Percentiles rank a stretch among this genome's conserved stretches.
Conservation (phyloP, 495 filamentous ascomycete species). For the Aspergillus conjunctus region DNA sequence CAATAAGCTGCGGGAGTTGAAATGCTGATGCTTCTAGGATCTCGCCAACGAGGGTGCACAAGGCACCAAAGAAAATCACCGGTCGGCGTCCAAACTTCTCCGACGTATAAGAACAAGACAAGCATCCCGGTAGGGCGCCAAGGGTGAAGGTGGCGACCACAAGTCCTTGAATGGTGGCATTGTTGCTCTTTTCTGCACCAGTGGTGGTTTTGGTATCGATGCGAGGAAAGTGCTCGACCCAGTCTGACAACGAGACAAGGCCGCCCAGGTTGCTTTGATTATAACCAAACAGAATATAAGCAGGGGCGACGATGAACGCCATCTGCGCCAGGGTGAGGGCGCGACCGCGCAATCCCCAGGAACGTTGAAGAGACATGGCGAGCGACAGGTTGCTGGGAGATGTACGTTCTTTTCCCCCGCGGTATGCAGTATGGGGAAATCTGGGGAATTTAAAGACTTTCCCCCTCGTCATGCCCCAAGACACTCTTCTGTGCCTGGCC, state of each 20-base stretch:
- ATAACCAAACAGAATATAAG: constrained; percentile 30
- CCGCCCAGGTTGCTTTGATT: constrained; percentile 28
- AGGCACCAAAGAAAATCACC: constrained; percentile 51
- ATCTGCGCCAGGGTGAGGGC: constrained; percentile 21
- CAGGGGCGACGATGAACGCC: constrained; percentile 27
- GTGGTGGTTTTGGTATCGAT: constrained; percentile 46
- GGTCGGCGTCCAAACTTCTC: constrained; percentile 53
- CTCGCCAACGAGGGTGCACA: constrained; percentile 57
- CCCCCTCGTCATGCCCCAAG: not conserved
- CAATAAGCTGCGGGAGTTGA: constrained; percentile 57
- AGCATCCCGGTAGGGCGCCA: constrained; percentile 30
- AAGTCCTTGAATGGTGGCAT: constrained; percentile 35
- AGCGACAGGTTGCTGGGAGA: not conserved
- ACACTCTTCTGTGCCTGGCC: not conserved
- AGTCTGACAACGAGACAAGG: constrained; percentile 24
- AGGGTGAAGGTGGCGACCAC: constrained; percentile 36
- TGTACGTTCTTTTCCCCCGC: not conserved
- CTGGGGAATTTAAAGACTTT: not conserved
- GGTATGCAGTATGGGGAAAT: not conserved
- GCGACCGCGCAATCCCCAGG: constrained; percentile 16
- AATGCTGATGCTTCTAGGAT: constrained; percentile 57
- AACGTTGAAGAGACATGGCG: not conserved
- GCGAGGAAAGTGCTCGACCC: constrained; percentile 43
- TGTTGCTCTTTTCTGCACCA: constrained; percentile 29
- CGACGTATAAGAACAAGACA: constrained; percentile 32